Conservation (phyloP, 2,329 filamentous ascomycete species). For the Berkeleyomyces rouxiae region DNA sequence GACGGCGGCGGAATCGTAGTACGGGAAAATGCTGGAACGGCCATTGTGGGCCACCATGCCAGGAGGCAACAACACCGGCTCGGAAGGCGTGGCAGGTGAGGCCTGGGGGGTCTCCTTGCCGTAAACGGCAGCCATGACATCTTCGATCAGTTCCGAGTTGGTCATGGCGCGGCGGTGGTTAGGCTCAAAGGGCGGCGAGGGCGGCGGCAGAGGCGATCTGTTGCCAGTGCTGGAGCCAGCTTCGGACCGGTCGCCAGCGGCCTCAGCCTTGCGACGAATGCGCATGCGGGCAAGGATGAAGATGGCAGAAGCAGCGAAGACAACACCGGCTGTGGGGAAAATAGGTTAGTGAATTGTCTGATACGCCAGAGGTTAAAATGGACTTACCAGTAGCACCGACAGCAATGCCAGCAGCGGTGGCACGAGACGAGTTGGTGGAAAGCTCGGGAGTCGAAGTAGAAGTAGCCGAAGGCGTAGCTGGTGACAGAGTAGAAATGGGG, state of each 20-base stretch:
- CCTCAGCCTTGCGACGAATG: conserved; percentile 3
- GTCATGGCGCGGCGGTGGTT: conserved; percentile 7
- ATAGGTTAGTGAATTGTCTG: neutral
- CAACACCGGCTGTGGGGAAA: conserved; percentile 7
- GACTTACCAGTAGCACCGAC: conserved; percentile 13
- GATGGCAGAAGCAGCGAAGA: conserved; percentile 9
- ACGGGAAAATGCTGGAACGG: conserved; percentile 5
- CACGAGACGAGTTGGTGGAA: neutral
- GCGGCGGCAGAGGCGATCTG: neutral
- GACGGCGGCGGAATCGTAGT: neutral
- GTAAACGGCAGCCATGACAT: conserved; percentile 9
- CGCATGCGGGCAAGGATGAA: conserved; percentile 10
- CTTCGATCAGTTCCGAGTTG: conserved; percentile 10
- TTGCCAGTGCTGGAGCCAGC: neutral
- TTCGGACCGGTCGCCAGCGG: neutral
- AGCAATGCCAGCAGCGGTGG: conserved; percentile 10
- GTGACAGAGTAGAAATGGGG: neutral
- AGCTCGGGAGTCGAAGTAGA: neutral
- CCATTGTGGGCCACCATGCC: conserved; percentile 4
- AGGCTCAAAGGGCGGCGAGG: conserved; percentile 4
- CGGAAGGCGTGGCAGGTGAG: neutral
- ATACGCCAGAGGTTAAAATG: neutral
- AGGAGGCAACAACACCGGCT: conserved; percentile 1
- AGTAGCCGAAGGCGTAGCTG: neutral
- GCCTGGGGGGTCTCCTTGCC: neutral